Evolutionary conservation across 2,329 filamentous ascomycete species (phyloP).

Genomic region (Trichoderma sp.): DNA sequence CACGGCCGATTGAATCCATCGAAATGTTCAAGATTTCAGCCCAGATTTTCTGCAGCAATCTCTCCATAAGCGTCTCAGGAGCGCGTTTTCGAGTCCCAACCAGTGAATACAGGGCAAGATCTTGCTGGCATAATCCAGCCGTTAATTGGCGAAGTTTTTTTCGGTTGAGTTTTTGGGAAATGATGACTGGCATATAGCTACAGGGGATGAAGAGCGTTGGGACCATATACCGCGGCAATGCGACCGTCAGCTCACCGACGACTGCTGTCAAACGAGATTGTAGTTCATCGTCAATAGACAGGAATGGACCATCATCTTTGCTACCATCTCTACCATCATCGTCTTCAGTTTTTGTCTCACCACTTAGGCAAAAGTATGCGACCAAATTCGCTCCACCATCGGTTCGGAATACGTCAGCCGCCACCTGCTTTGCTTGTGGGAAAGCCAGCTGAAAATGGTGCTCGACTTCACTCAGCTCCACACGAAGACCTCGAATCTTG

Average conservation of each 20-base stretch:
- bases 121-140: not conserved
- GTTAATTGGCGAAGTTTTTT: constrained; percentile 16
- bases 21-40: constrained; percentile 22
- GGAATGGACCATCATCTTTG: not conserved
- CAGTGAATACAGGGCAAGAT: constrained; percentile 27
- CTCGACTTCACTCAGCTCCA: constrained; percentile 12
- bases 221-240: constrained; percentile 11
- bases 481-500: constrained; percentile 9
- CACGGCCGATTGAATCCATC: constrained; percentile 20
- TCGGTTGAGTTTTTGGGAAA: constrained; percentile 18
- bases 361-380: constrained; percentile 4
- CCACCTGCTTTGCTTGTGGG: constrained; percentile 7
- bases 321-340: not conserved
- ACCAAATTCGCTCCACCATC: not conserved
- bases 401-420: constrained; percentile 14
- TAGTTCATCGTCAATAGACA: not conserved
- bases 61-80: constrained; percentile 26
- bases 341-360: not conserved
- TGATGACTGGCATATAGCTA: not conserved
- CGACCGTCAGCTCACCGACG: not conserved
- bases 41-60: constrained; percentile 24
- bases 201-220: constrained; percentile 9
- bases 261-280: not conserved
- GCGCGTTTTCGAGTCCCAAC: constrained; percentile 28
- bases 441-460: constrained; percentile 6